A percentile compares a stretch with the other conserved stretches of the same genome.
Conservation (phyloP, 2,329 filamentous ascomycete species). For the Macrophomina pseudophaseolina region DNA sequence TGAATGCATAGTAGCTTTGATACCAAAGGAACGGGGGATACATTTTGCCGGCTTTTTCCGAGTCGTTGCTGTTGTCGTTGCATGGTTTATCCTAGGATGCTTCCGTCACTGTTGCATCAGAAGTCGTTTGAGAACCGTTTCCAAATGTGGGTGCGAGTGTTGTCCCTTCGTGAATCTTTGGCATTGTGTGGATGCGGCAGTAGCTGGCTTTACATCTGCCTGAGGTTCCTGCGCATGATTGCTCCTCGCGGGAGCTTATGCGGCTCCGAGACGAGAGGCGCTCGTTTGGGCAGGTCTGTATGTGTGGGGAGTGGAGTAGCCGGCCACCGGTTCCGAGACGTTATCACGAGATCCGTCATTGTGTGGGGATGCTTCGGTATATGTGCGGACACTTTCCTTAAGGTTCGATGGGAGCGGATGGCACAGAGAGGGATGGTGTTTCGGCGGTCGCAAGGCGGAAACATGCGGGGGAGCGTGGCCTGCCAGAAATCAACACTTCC, state of each 20-base stretch:
- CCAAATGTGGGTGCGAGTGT: not conserved
- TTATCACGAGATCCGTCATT: not conserved
- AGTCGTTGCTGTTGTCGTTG: not conserved
- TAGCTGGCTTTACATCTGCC: not conserved
- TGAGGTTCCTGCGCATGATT: too few species aligned
- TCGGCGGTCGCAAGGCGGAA: not conserved
- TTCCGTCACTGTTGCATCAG: constrained; percentile 1
- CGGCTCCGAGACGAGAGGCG: not conserved
- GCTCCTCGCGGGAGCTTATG: not conserved
- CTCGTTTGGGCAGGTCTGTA: constrained; percentile 3
- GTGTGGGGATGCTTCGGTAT: not conserved
- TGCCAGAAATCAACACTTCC: not conserved
- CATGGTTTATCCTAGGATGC: constrained; percentile 3
- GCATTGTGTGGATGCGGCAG: too few species aligned
- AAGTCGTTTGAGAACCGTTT: constrained; percentile 19
- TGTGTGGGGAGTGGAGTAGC: not conserved
- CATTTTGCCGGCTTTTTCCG: not conserved
- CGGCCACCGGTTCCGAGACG: not conserved
- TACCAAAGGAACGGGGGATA: not conserved
- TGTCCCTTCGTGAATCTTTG: too few species aligned
- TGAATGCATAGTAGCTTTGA: constrained; percentile 20
- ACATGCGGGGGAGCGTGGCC: not conserved
- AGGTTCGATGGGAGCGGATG: not conserved
- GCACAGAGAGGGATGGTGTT: not conserved
- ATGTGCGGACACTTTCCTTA: not conserved